Base-by-base conservation (phyloP, 2,329 filamentous ascomycete species). In the Cytospora piceicola region DNA sequence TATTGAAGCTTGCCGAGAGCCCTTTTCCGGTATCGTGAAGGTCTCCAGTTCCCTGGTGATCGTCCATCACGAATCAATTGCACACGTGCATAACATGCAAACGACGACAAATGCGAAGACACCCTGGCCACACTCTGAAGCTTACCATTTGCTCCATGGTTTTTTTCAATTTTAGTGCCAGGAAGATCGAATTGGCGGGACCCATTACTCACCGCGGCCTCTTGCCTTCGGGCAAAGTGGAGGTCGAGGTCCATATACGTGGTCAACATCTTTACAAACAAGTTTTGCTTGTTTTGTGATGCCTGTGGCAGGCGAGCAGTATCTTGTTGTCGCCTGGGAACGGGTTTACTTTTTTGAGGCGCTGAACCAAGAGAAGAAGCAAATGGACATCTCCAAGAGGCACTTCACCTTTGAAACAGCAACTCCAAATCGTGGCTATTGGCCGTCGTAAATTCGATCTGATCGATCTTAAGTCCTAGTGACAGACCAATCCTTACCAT, bases 141-240 rank as follows among this genome's bases (percentile, higher is more conserved):
- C 85, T 85, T 20, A 87, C 87, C 84, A 79, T 77, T 79, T 80
- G 77, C 83, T 73, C 86, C 79, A 82, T 92, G 89, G 88, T 88
- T 81, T 84, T 83, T 88, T 87, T 90, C 90, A 90, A 92, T 92
- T 92, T 92, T 92, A 86, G 87, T 87, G 85, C 84, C 81, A 92
- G 90, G 90, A 84, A 93, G 87, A 93, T 82, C 71, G 79, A 88
- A 72, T 68, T 59, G 52, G 63, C 71, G 49, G 69, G 79, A 76
- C 83, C 82, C 77, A 77, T 79, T 88, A 91, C 89, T 92, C 89
- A 91, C 88, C 88, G 83, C 85, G 81, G 81, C 83, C 82, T 83
- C 80, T 81, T 70, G 71, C 70, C 76, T 73, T 75, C 77, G 73
- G 70, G 71, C 77, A 76, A 72, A 73, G 78, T 90, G 87, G 85